Base-by-base conservation (phyloP, 1,284 basidiomycete species). In the Gymnopus androsaceus region DNA sequence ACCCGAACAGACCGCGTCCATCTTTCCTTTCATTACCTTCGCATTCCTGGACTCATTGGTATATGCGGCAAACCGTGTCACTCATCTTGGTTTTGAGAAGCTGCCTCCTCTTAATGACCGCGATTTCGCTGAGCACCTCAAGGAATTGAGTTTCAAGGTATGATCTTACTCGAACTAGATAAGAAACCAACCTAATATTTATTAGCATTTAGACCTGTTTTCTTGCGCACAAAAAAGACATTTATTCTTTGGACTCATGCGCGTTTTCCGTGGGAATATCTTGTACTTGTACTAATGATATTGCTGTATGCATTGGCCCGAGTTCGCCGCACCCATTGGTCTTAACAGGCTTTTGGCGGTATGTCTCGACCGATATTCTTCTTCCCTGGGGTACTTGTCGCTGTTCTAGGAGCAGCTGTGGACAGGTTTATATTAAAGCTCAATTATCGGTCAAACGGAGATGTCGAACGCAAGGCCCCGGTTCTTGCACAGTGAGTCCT, bases 371-470 rank as follows among this genome's bases (percentile, higher is more conserved):
- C 80, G 0, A 51, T 71, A 19, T 76, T 72, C 57, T 63, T 74
- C 31, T 44, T 71, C 9, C 63, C 71, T 14, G 69, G 72, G 15
- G 49, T 79, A 17, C 46, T 70, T 11, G 66, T 79, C 15, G 75
- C 75, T 52, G 67, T 80, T 11, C 72, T 64, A 9, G 67, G 67
- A 9, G 58, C 49, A 9, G 56, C 47, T 37, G 63, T 28, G 67
- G 65, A 21, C 75, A 75, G 52, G 68, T 85, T 37, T 86, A 85
- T 63, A 88, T 92, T 64, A 83, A 83, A 63, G 85, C 85, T n/a
- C 90, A 92, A 66, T 72, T 92, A 27, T 83, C 85, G 11, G 86
- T 91, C 48, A 92, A 92, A 64, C 78, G 85, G 84, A 89, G 65
- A 86, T 86, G 86, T 84, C 81, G 38, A 89, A 88, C 67, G 81